phyloP scores from a whole-genome alignment of 225 moss, liverwort and hornwort genomes.

The Asterella californica region DNA sequence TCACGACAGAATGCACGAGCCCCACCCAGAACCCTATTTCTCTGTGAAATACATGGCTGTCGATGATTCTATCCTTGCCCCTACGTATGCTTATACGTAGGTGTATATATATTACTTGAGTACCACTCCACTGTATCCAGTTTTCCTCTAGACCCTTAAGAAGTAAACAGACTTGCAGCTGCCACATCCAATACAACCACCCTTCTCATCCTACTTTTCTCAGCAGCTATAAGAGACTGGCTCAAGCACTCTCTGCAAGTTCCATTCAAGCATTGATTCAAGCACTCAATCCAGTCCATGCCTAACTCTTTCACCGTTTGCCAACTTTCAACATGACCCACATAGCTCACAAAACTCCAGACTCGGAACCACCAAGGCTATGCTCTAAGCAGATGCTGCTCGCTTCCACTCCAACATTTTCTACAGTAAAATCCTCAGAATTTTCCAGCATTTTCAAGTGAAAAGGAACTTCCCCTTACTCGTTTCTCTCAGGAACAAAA shows the following conservation, averaged over 20 bases:
- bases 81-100: background rate
- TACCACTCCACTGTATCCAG: background rate
- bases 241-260: slow-evolving; percentile 11
- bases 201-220: slow-evolving; percentile 1
- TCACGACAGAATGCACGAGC: slow-evolving; percentile 1
- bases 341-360: background rate
- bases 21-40: background rate
- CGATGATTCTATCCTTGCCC: background rate
- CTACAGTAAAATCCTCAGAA: background rate
- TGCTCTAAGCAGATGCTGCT: slow-evolving; percentile 6
- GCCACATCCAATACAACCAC: background rate
- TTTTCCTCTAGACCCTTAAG: slow-evolving; percentile 2
- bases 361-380: background rate
- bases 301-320: slow-evolving; percentile 5
- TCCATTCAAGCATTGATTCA: slow-evolving; percentile 12
- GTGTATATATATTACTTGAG: background rate
- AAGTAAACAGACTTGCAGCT: slow-evolving; percentile 5
- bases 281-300: slow-evolving; percentile 10
- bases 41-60: background rate
- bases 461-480: slow-evolving; percentile 12
- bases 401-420: slow-evolving; percentile 5
- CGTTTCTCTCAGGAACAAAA: slow-evolving; percentile 10
- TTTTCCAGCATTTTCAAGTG: background rate
- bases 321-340: background rate
- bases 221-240: slow-evolving; percentile 1